Evolutionary conservation across 177 flowering plant species (phyloP), one percentile per base, ranked within the genome.

Genomic region (Vitis hybrid): DNA sequence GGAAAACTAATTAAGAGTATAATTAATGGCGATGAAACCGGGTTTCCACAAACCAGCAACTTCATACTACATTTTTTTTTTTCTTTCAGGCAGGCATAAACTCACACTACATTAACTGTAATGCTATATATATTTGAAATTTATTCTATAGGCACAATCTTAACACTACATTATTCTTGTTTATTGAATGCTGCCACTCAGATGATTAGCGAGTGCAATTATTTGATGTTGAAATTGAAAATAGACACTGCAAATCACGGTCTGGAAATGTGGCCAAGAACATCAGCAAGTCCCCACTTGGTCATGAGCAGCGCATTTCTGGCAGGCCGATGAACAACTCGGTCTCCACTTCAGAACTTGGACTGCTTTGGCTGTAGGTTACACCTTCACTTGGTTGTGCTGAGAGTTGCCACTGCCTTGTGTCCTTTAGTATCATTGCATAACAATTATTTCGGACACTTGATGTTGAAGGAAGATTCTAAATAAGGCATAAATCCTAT

Each of bases 271-370:
- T 11, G 3, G 4, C 30, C 15, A 19, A 60, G 12, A 60, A 60
- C 46, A 71, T 50, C 18, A 54, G 15, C 56, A 54, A 14, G 12
- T 21, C 62, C 15, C 62, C 15, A 56, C 52, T 59, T 3, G 6
- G 13, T 48, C 24, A 27, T 35, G 7, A 68, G 15, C 59, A 58
- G 15, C 66, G 77, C 50, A 24, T 71, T 64, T 64, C 62, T 4
- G 77, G 76, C 51, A 70, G 71, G 30, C 82, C 82, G 10, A 81
- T 78, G 60, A 64, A 71, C 66, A 82, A 49, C 49, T 80, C 82
- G 2, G 85, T 82, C 72, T 75, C 81, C 49, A 80, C 80, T 11
- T 77, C 78, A 2, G 80, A 72, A 11, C 24, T 64, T 18, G 40
- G 50, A 58, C 62, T 64, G 24, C 66, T 66, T 59, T 17, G 67